These are phyloP conservation scores for Hyaloperonospora brassicae DNA, from an alignment of 352 stramenopile species.

Conservation along the genomic window DNA sequence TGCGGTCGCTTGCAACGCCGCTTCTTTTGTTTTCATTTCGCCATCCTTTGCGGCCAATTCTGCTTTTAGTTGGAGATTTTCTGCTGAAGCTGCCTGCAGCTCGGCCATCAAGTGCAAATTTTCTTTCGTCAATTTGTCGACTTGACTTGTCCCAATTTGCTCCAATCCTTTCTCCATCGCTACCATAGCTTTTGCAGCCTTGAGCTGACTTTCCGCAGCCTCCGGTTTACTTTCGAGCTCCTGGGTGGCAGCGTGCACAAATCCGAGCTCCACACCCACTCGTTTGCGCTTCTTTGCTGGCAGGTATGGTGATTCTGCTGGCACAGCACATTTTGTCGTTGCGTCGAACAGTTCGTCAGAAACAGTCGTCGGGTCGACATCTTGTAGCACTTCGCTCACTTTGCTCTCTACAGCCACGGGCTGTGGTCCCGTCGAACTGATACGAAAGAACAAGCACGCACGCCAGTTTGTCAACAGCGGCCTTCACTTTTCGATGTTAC, in stretches of 20 bases:
- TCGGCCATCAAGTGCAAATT: conserved; percentile 24
- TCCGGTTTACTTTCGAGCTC: conserved; percentile 13
- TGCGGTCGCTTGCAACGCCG: conserved; percentile 1
- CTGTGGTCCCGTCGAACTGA: conserved; percentile 1
- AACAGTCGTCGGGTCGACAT: conserved; percentile 17
- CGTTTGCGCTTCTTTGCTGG: conserved; percentile 28
- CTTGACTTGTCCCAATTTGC: conserved; percentile 10
- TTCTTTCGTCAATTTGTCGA: conserved; percentile 19
- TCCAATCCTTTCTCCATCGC: conserved; percentile 10
- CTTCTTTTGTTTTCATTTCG: conserved; percentile 14
- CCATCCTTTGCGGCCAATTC: conserved; percentile 19
- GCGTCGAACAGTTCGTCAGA: conserved; percentile 21
- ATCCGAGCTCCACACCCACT: conserved; percentile 10
- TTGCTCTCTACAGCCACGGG: conserved; percentile 3
- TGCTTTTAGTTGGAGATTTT: conserved; percentile 24
- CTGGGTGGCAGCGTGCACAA: conserved; percentile 9
- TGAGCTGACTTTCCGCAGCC: conserved; percentile 5
- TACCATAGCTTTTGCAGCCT: conserved; percentile 7
- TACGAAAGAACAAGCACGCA: neutral
- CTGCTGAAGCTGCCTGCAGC: conserved; percentile 12
- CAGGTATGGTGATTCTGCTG: conserved; percentile 11
- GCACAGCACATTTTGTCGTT: conserved; percentile 6
- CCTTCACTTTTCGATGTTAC: neutral
- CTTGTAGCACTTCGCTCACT: conserved; percentile 7
- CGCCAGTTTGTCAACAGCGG: neutral